Percentiles rank a stretch among this genome's conserved stretches.
Conservation (phyloP, 2,329 filamentous ascomycete genomes). For the Elsinoe perseae region DNA sequence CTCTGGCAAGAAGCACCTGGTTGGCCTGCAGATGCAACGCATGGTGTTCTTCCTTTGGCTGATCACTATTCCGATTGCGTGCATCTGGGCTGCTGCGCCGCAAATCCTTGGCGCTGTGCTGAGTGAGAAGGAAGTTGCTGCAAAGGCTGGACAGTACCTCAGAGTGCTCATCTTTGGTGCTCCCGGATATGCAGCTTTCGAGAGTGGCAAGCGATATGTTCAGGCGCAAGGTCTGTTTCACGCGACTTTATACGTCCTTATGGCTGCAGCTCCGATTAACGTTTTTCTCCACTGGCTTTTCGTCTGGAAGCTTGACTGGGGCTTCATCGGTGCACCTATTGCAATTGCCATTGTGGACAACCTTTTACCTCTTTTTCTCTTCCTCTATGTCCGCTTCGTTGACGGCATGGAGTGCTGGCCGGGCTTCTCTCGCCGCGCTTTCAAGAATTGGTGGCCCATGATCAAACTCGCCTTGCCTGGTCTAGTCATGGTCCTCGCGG, state of each 20-base stretch:
- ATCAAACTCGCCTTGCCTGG: conserved; percentile 78
- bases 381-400: conserved; percentile 64
- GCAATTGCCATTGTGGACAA: conserved; percentile 68
- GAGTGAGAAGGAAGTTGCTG: conserved; percentile 60
- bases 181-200: conserved; percentile 68
- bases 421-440: conserved; percentile 59
- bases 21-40: conserved; percentile 71
- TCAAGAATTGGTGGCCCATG: conserved; percentile 74
- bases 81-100: conserved; percentile 62
- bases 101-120: conserved; percentile 56
- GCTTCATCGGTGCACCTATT: conserved; percentile 73
- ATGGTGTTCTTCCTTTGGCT: conserved; percentile 69
- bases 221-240: conserved; percentile 82
- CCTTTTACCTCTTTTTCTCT: conserved; percentile 59
- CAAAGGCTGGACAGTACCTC: conserved; percentile 64
- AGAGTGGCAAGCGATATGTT: conserved; percentile 72
- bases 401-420: conserved; percentile 68
- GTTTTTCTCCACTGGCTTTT: conserved; percentile 71
- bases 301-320: conserved; percentile 58
- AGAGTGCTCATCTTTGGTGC: conserved; percentile 60
- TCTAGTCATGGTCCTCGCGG: conserved; percentile 85
- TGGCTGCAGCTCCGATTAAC: conserved; percentile 74
- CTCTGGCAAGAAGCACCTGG: conserved; percentile 73
- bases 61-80: conserved; percentile 62
- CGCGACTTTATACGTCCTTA: conserved; percentile 70